Percentiles rank a stretch among this genome's conserved stretches.
These are phyloP conservation scores for Septoria petroselini DNA, from an alignment of 2,329 filamentous ascomycete genomes.

Conservation along the genomic window DNA sequence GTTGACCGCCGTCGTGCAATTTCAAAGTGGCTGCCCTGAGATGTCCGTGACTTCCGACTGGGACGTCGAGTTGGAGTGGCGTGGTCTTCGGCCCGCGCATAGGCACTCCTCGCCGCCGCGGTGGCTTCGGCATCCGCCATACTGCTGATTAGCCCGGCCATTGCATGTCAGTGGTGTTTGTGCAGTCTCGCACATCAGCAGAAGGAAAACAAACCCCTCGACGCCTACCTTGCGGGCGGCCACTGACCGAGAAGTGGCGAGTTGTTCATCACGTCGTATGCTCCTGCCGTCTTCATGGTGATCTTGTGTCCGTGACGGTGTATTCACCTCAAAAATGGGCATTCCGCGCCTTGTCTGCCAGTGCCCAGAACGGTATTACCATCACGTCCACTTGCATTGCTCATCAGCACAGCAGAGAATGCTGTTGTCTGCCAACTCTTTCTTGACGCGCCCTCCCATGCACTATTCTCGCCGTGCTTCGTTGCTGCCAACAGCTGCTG, in stretches of 20 bases:
- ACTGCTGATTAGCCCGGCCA: conserved; percentile 4
- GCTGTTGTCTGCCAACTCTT: too few relatives aligned
- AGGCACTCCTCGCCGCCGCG: conserved; percentile 8
- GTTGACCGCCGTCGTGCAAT: conserved; percentile 6
- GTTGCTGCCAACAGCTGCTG: too few relatives aligned
- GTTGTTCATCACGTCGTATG: neutral
- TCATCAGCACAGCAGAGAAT: too few relatives aligned
- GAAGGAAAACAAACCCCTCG: conserved; percentile 2
- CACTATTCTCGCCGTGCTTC: too few relatives aligned
- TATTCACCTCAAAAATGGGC: too few relatives aligned
- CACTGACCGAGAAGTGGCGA: neutral
- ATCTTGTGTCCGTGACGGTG: too few relatives aligned
- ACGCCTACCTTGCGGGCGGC: conserved; percentile 1
- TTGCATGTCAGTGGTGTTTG: neutral
- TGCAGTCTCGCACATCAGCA: neutral
- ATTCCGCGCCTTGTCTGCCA: too few relatives aligned
- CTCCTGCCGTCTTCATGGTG: too few relatives aligned
- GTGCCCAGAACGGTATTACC: too few relatives aligned
- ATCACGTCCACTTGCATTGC: too few relatives aligned
- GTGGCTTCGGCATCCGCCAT: conserved; percentile 1
- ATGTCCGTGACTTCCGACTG: conserved; percentile 6
- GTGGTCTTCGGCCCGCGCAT: conserved; percentile 7
- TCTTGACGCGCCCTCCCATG: too few relatives aligned
- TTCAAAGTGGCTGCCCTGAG: conserved; percentile 11
- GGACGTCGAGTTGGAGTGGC: conserved; percentile 8